Base-by-base conservation (phyloP, 768 basidiomycete genomes). In the Gloeostereum incarnatum region DNA sequence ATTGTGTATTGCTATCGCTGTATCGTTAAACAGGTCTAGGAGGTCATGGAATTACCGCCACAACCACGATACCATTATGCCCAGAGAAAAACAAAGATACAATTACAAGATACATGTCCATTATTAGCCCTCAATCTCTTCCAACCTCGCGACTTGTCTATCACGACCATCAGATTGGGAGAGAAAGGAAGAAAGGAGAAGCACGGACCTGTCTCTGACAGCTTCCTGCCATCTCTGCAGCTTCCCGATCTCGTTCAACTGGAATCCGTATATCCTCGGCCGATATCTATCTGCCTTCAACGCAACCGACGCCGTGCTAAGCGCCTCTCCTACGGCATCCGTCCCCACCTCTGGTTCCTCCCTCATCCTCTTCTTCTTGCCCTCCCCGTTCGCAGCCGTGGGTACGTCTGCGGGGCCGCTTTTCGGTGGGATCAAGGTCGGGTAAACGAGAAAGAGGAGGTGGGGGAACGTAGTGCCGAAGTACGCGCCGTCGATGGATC, bases 391-490 rank as follows among this genome's bases (percentile, higher is more conserved):
- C 2, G 39, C 41, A 2, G 59, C 58, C 11, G 36, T 37, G 7
- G 41, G 45, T 18, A 47, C 57, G 10, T 47, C 42, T 4, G 53
- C 54, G 2, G 66, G 59, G 0, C 78, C 71, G 21, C 64, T 71
- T 61, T 96, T 97, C 21, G 80, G 75, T 16, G 94, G 90, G 30
- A 96, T 83, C 46, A 97, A 78, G 32, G 81, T 77, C 0, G 96
- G 93, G 58, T 98, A 97, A 24, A 97, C 91, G 68, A 98, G 89
- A 66, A 93, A 96, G 34, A 97, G 68, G 39, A 99, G 79, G 57
- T 97, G 94, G 0, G 93, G 91, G 68, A 98, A 97, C 1, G 93
- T 96, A 0, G 92, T 94, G 43, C 96, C 96, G 50, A 99, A 99
- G 62, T 94, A 99, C 2, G 96, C 96, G 20, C 96, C 94, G 56